Percentiles rank a stretch among this genome's conserved stretches.
Conservation (phyloP, 1,139 yeast genomes). For the Kodamaea plutei region DNA sequence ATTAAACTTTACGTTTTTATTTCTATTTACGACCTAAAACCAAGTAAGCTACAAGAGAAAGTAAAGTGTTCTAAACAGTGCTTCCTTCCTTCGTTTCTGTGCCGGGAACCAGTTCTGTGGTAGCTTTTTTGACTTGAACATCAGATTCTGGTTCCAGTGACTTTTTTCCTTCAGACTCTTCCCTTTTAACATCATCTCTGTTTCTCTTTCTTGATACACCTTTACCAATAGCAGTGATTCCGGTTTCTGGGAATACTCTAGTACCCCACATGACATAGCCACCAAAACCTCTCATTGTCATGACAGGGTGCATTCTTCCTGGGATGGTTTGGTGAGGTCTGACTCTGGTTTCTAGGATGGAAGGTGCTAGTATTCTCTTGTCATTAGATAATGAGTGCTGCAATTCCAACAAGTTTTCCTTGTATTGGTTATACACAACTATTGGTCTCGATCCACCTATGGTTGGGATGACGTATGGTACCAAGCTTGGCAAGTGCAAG, state of each 20-base stretch:
- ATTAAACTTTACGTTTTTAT: no score
- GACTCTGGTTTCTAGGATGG: conserved; percentile 76
- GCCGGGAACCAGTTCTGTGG: no score
- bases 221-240: conserved; percentile 53
- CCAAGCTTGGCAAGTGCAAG: conserved; percentile 60
- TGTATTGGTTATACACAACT: conserved; percentile 75
- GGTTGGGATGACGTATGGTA: conserved; percentile 58
- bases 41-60: no score
- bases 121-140: no score
- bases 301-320: conserved; percentile 90
- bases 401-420: conserved; percentile 71
- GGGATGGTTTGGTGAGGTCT: conserved; percentile 89
- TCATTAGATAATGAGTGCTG: conserved; percentile 67
- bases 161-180: no score
- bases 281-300: conserved; percentile 93
- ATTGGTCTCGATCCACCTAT: conserved; percentile 88
- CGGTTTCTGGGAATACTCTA: conserved; percentile 67
- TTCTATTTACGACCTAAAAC: no score
- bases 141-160: no score
- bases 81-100: no score
- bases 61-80: no score
- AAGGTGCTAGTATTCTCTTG: conserved; percentile 73
- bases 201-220: no score
- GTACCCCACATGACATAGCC: conserved; percentile 83
- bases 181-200: no score